Evolutionary conservation across 2,329 filamentous ascomycete genomes (phyloP).

Genomic region (Colletotrichum endophyticum): DNA sequence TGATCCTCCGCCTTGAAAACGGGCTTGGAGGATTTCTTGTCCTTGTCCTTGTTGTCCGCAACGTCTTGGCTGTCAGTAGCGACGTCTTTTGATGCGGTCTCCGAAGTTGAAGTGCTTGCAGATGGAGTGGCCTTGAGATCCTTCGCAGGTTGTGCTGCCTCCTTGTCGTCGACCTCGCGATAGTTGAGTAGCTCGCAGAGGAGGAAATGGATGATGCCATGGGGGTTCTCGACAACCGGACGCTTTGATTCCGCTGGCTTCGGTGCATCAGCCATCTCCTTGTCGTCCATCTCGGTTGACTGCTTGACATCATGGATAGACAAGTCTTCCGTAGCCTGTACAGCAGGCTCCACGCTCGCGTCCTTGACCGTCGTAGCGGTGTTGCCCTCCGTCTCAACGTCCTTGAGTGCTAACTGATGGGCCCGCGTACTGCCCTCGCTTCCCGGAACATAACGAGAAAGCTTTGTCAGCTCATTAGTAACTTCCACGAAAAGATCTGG

Average conservation of each 20-base stretch:
- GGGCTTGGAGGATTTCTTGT: slow-evolving; percentile 72
- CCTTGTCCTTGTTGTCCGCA: slow-evolving; percentile 40
- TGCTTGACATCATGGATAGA: slow-evolving; percentile 61
- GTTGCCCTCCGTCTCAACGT: slow-evolving; percentile 28
- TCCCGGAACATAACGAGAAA: slow-evolving; percentile 63
- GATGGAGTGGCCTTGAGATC: slow-evolving; percentile 42
- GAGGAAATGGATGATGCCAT: slow-evolving; percentile 94
- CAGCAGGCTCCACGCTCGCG: slow-evolving; percentile 43
- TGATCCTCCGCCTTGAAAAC: slow-evolving; percentile 91
- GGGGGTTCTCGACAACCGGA: slow-evolving; percentile 87
- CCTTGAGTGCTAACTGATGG: slow-evolving; percentile 47
- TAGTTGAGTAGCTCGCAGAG: slow-evolving; percentile 92
- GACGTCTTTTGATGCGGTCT: slow-evolving; percentile 14
- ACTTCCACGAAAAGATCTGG: slow-evolving; percentile 88
- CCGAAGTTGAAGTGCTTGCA: slow-evolving; percentile 20
- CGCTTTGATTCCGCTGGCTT: slow-evolving; percentile 77
- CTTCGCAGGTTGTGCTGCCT: slow-evolving; percentile 51
- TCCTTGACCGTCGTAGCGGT: slow-evolving; percentile 11
- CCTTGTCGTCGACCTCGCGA: slow-evolving; percentile 89
- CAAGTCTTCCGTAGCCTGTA: slow-evolving; percentile 50
- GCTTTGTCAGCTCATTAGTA: slow-evolving; percentile 82
- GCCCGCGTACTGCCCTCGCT: slow-evolving; percentile 35
- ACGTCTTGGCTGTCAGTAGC: slow-evolving; percentile 12
- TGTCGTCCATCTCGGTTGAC: slow-evolving; percentile 64
- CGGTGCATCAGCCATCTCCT: slow-evolving; percentile 65